Conservation (phyloP, 2,329 filamentous ascomycete species). For the Aspergillus sp. region DNA sequence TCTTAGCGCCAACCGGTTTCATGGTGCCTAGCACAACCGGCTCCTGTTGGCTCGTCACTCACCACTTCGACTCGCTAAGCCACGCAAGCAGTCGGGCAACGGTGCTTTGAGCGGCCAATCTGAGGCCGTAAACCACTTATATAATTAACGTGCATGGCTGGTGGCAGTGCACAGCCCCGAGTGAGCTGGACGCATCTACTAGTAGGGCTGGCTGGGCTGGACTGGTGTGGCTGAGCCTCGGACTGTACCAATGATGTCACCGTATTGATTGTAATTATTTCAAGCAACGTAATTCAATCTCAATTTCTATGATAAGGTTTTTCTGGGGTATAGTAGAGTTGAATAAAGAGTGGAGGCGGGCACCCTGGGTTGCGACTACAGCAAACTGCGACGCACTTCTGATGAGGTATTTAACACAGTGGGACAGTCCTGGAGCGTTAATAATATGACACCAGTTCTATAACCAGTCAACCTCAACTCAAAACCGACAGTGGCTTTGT, state of each 20-base stretch:
- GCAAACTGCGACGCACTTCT: too few species aligned
- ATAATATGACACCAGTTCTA: too few species aligned
- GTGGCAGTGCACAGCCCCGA: neutral
- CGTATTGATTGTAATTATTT: slow-evolving; percentile 11
- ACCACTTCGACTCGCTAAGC: slow-evolving; percentile 3
- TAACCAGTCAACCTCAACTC: neutral
- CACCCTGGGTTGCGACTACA: too few species aligned
- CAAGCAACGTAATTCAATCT: neutral
- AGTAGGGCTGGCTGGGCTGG: slow-evolving; percentile 11
- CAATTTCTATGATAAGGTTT: neutral
- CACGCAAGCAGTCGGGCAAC: neutral
- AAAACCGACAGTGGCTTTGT: neutral
- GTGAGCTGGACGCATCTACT: neutral
- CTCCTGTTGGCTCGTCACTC: slow-evolving; percentile 9
- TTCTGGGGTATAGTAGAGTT: too few species aligned
- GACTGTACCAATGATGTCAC: slow-evolving; percentile 6
- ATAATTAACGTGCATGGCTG: slow-evolving; percentile 11
- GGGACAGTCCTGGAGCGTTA: too few species aligned
- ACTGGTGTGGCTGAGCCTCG: slow-evolving; percentile 10
- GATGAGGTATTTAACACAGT: too few species aligned
- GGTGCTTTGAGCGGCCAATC: neutral
- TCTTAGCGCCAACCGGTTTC: neutral
- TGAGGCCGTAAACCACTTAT: neutral
- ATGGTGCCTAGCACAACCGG: neutral
- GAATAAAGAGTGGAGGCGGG: too few species aligned